phyloP scores from a whole-genome alignment of 1,284 basidiomycete genomes.

The Cystobasidium sp. region DNA sequence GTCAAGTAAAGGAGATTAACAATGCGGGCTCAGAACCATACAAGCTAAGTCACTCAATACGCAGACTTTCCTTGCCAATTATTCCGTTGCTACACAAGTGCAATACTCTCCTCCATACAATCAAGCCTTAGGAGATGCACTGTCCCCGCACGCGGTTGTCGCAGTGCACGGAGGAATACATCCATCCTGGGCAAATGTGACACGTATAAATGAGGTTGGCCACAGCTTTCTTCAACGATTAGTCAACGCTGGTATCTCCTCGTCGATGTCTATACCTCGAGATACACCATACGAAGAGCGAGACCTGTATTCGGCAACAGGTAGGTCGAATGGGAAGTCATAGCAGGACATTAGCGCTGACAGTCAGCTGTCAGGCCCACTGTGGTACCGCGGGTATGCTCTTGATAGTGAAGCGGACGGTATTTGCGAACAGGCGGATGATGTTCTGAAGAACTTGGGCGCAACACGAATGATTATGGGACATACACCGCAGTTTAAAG shows the following conservation, averaged over 20 bases:
- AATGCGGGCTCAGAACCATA: not conserved
- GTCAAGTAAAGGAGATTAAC: conserved; percentile 53
- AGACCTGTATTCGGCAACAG: conserved; percentile 72
- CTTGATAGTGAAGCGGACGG: conserved; percentile 67
- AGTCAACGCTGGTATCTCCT: conserved; percentile 60
- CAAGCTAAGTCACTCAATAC: not conserved
- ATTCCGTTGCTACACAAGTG: conserved; percentile 78
- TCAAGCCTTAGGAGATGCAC: not conserved
- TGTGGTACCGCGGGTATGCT: conserved; percentile 89
- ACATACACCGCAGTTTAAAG: conserved; percentile 86
- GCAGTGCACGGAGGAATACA: conserved; percentile 72
- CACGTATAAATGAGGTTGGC: conserved; percentile 74
- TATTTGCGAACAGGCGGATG: conserved; percentile 72
- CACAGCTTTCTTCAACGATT: conserved; percentile 69
- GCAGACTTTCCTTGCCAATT: conserved; percentile 81
- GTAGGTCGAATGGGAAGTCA: conserved; percentile 63
- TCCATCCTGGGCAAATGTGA: conserved; percentile 70
- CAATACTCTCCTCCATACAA: conserved; percentile 66
- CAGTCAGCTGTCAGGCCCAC: conserved; percentile 42
- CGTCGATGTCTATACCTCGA: conserved; percentile 65
- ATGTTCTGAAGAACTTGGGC: conserved; percentile 71
- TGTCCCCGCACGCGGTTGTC: not conserved
- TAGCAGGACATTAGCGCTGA: not conserved
- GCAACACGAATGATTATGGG: conserved; percentile 89
- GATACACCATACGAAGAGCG: conserved; percentile 69